Percentiles rank a stretch among this genome's conserved stretches.
These are phyloP conservation scores for Gossypium herbaceum DNA, from an alignment of 345 rosid genomes.

Conservation along the genomic window DNA sequence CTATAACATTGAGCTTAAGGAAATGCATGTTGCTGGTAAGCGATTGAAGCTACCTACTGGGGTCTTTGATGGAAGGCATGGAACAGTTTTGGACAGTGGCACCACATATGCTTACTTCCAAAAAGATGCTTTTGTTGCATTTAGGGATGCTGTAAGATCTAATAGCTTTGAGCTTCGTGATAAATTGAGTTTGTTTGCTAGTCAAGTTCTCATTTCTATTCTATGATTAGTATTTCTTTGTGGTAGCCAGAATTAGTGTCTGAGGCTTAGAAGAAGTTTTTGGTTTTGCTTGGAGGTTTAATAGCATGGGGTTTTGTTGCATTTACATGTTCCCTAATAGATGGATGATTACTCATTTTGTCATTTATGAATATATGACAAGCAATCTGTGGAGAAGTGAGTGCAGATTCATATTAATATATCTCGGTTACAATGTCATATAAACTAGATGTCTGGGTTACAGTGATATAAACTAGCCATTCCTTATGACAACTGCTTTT, in stretches of 20 bases:
- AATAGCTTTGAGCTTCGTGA: slow-evolving; percentile 1
- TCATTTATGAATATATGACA: neutral
- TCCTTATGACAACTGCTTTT: slow-evolving; percentile 5
- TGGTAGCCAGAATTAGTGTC: slow-evolving; percentile 5
- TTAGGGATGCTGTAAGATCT: slow-evolving; percentile 59
- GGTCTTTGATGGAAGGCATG: slow-evolving; percentile 61
- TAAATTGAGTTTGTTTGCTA: slow-evolving; percentile 10
- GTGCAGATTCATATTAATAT: neutral
- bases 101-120: slow-evolving; percentile 86
- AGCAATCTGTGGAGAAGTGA: neutral
- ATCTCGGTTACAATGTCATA: neutral
- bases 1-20: slow-evolving; percentile 73
- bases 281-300: neutral
- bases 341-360: slow-evolving; percentile 6
- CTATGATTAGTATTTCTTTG: neutral
- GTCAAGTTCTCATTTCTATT: slow-evolving; percentile 4
- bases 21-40: slow-evolving; percentile 74
- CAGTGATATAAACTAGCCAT: neutral
- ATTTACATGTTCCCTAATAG: neutral
- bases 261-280: neutral
- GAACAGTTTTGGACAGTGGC: slow-evolving; percentile 76
- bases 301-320: neutral
- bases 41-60: slow-evolving; percentile 46
- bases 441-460: neutral
- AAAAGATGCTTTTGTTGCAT: slow-evolving; percentile 52